Percentiles rank a stretch among this genome's conserved stretches.
phyloP scores from a whole-genome alignment of 2,329 filamentous ascomycete species.

The Microsporum canis region DNA sequence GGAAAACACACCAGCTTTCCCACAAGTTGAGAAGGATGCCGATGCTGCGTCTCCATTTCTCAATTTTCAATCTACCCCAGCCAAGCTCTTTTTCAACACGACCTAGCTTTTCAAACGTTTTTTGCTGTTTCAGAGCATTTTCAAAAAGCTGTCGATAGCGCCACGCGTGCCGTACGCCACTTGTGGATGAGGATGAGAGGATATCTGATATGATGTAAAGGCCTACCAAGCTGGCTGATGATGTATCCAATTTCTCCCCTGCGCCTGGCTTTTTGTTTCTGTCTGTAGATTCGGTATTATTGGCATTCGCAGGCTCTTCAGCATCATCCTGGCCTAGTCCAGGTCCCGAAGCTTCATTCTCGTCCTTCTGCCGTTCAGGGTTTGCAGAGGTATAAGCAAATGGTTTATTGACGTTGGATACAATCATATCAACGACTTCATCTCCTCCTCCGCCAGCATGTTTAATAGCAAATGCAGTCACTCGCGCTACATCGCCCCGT shows the following conservation, averaged over 20 bases:
- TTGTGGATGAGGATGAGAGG: conserved; percentile 62
- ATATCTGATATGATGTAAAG: conserved; percentile 75
- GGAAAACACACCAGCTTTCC: conserved; percentile 56
- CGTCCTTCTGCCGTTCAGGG: conserved; percentile 30
- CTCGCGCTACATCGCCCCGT: conserved; percentile 72
- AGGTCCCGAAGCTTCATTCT: conserved; percentile 12
- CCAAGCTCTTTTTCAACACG: conserved; percentile 57
- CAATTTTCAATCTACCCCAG: conserved; percentile 71
- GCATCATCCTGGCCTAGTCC: conserved; percentile 23
- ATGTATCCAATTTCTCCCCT: conserved; percentile 50
- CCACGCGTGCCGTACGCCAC: conserved; percentile 73
- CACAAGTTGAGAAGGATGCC: conserved; percentile 58
- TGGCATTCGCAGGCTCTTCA: conserved; percentile 19
- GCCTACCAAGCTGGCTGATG: conserved; percentile 63
- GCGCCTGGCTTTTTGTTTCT: conserved; percentile 28
- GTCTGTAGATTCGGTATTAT: conserved; percentile 25
- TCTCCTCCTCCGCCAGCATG: conserved; percentile 76
- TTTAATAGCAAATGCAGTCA: conserved; percentile 79
- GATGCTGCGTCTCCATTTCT: conserved; percentile 75
- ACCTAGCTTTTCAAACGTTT: conserved; percentile 65
- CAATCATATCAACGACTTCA: conserved; percentile 81
- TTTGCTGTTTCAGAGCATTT: conserved; percentile 52
- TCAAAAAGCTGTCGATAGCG: conserved; percentile 76
- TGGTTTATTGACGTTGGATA: conserved; percentile 69
- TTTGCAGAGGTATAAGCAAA: conserved; percentile 63